phyloP scores from a whole-genome alignment of 352 stramenopile genomes.

The Pythium coloratum region DNA sequence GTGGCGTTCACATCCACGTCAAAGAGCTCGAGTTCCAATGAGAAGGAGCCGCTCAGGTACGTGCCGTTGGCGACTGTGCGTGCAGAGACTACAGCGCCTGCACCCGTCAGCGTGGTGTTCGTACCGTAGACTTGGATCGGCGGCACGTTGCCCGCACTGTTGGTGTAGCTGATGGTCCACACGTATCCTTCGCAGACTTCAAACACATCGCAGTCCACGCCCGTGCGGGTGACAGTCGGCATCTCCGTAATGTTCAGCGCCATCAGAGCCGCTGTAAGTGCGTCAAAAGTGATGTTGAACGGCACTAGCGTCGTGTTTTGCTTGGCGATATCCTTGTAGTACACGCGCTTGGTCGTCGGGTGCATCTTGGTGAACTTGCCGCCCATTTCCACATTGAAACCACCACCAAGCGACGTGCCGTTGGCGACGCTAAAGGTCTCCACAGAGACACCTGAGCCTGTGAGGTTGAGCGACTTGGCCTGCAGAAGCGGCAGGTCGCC shows the following conservation, averaged over 20 bases:
- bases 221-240: conserved; percentile 34
- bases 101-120: conserved; percentile 32
- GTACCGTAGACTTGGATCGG: conserved; percentile 46
- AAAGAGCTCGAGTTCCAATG: conserved; percentile 49
- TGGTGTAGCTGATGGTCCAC: conserved; percentile 63
- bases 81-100: conserved; percentile 30
- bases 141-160: conserved; percentile 64
- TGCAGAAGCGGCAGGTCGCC: conserved; percentile 45
- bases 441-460: conserved; percentile 39
- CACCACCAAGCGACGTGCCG: conserved; percentile 49
- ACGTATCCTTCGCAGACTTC: conserved; percentile 62
- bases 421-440: conserved; percentile 39
- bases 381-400: conserved; percentile 56
- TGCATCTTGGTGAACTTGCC: conserved; percentile 57
- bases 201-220: conserved; percentile 59
- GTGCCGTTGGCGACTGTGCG: conserved; percentile 69
- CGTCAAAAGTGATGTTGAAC: conserved; percentile 38
- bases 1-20: conserved; percentile 45
- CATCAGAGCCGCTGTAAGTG: conserved; percentile 39
- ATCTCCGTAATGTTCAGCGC: conserved; percentile 43
- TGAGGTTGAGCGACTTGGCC: conserved; percentile 51
- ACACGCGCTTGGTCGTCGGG: conserved; percentile 41
- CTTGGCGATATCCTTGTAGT: conserved; percentile 35
- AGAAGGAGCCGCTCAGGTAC: conserved; percentile 67
- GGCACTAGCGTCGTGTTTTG: conserved; percentile 45